These are phyloP conservation scores for Jasminum sambac DNA, from an alignment of 257 asterid genomes.

Conservation along the genomic window DNA sequence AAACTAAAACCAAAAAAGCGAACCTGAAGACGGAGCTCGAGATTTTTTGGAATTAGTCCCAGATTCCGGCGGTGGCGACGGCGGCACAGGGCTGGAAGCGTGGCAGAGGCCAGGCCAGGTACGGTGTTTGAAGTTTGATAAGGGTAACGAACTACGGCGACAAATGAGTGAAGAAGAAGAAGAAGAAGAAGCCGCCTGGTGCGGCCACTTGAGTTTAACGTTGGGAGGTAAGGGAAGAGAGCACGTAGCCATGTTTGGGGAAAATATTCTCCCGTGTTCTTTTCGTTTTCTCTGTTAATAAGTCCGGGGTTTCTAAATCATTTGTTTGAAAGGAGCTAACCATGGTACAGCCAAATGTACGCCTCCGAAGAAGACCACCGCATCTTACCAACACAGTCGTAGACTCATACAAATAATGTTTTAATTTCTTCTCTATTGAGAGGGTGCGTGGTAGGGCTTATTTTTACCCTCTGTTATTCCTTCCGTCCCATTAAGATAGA, in stretches of 20 bases:
- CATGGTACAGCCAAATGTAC: too few species aligned
- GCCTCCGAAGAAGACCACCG: too few species aligned
- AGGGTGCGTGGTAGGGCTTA: too few species aligned
- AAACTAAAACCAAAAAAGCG: neutral
- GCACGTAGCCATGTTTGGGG: conserved; percentile 33
- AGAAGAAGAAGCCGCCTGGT: conserved; percentile 13
- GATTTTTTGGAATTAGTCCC: conserved; percentile 50
- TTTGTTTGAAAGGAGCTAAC: too few species aligned
- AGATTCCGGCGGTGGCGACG: conserved; percentile 39
- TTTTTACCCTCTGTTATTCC: too few species aligned
- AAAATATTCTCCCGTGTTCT: neutral
- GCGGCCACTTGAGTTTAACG: conserved; percentile 12
- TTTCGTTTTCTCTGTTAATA: neutral
- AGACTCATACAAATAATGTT: too few species aligned
- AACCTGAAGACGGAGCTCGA: conserved; percentile 48
- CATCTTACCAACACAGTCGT: too few species aligned
- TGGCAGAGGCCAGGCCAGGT: conserved; percentile 43
- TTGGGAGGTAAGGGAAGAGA: conserved; percentile 24
- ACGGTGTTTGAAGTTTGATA: conserved; percentile 26
- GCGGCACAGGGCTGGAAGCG: conserved; percentile 44
- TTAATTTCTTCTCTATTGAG: too few species aligned
- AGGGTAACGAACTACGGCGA: conserved; percentile 40
- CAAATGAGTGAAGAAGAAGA: conserved; percentile 17
- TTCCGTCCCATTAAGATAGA: too few species aligned
- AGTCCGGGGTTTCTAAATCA: too few species aligned